A percentile compares a stretch with the other conserved stretches of the same genome.
phyloP scores from a whole-genome alignment of 2,329 filamentous ascomycete genomes.

The Cucurbitaria berberidis region DNA sequence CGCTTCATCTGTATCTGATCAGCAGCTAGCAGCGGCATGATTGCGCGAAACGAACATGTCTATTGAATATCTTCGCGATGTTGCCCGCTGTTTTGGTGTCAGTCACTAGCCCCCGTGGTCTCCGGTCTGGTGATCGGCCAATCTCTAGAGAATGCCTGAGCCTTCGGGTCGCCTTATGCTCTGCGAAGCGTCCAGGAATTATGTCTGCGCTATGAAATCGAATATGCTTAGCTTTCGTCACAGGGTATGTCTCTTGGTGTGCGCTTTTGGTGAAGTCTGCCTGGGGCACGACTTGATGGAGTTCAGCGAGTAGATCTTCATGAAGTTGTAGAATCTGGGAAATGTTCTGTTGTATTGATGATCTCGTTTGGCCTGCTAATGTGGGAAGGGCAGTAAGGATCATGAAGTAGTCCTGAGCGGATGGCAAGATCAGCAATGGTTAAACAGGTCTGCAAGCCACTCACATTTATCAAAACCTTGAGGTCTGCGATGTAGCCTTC shows the following conservation, averaged over 20 bases:
- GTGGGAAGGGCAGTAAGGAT: conserved; percentile 73
- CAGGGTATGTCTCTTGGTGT: conserved; percentile 39
- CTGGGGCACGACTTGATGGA: conserved; percentile 73
- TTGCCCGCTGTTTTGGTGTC: conserved; percentile 61
- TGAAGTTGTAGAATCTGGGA: conserved; percentile 83
- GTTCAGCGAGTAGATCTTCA: conserved; percentile 76
- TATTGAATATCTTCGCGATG: conserved; percentile 61
- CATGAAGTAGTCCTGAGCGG: conserved; percentile 53
- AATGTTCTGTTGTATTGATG: conserved; percentile 79
- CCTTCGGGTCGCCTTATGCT: conserved; percentile 41
- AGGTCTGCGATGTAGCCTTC: conserved; percentile 88
- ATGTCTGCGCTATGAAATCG: conserved; percentile 58
- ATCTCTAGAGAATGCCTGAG: conserved; percentile 56
- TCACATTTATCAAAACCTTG: conserved; percentile 83
- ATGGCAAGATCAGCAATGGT: background rate
- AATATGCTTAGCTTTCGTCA: conserved; percentile 51
- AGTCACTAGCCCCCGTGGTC: conserved; percentile 50
- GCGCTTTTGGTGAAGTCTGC: conserved; percentile 57
- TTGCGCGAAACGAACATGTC: conserved; percentile 51
- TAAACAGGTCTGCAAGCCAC: conserved; percentile 27
- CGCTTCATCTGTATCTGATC: conserved; percentile 67
- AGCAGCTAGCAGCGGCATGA: conserved; percentile 36
- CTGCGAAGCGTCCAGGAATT: conserved; percentile 46
- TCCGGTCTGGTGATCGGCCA: conserved; percentile 48
- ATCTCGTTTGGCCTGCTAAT: conserved; percentile 67